These are phyloP conservation scores for Pseudogymnoascus sp. DNA, from an alignment of 2,329 filamentous ascomycete species.

Conservation along the genomic window DNA sequence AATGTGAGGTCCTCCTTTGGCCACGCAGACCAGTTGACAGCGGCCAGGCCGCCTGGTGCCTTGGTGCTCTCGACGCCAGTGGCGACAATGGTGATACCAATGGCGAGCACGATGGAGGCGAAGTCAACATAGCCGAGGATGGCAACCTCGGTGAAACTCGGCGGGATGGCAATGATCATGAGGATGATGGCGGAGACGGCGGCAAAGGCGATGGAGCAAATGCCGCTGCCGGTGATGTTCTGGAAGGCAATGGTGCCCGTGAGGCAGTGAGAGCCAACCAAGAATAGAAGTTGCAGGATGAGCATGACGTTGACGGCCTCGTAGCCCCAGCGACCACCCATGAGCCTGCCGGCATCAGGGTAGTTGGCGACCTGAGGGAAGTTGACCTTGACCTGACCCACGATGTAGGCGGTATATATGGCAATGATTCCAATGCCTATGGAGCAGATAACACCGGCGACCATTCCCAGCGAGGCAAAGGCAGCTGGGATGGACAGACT, in stretches of 20 bases:
- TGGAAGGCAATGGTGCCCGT: constrained; percentile 54
- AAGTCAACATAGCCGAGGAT: constrained; percentile 49
- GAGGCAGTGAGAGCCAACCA: constrained; percentile 53
- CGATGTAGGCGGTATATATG: constrained; percentile 34
- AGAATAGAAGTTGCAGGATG: constrained; percentile 49
- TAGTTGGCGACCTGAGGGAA: constrained; percentile 23
- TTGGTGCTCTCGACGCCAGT: constrained; percentile 34
- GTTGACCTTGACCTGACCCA: constrained; percentile 29
- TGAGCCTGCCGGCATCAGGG: constrained; percentile 48
- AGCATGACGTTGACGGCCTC: constrained; percentile 45
- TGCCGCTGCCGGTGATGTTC: constrained; percentile 43
- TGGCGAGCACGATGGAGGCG: constrained; percentile 44
- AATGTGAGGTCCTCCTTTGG: constrained; percentile 29
- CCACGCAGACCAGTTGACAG: constrained; percentile 20
- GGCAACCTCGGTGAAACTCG: constrained; percentile 49
- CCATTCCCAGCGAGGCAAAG: constrained; percentile 23
- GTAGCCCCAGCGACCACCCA: constrained; percentile 42
- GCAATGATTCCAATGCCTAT: constrained; percentile 27
- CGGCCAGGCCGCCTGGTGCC: constrained; percentile 3
- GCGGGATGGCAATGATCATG: constrained; percentile 44
- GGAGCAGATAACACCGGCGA: constrained; percentile 19
- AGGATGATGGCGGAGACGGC: constrained; percentile 43
- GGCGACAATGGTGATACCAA: constrained; percentile 48
- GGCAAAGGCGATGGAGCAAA: constrained; percentile 48
- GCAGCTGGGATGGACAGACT: constrained; percentile 19